A percentile compares a stretch with the other conserved stretches of the same genome.
These are phyloP conservation scores for Geranium incanum DNA, from an alignment of 441 rosid species.

Conservation along the genomic window DNA sequence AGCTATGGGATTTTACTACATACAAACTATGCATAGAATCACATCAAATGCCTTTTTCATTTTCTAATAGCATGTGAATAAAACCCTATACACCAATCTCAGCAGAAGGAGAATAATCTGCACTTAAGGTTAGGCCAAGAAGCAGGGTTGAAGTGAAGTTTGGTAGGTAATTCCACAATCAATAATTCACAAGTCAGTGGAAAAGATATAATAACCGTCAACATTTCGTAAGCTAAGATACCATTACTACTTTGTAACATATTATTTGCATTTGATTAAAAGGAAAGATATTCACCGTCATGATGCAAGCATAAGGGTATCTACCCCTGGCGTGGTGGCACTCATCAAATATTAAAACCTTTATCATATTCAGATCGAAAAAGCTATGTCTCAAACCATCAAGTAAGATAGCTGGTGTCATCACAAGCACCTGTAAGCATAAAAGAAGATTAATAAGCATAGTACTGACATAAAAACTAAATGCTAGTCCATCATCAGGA, in stretches of 20 bases:
- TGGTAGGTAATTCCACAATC: background rate
- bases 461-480: background rate
- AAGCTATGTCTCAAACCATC: slow-evolving; percentile 60
- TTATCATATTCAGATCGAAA: slow-evolving; percentile 50
- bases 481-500: background rate
- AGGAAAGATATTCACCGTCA: slow-evolving; percentile 48
- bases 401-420: slow-evolving; percentile 89
- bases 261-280: background rate
- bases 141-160: background rate
- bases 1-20: too few relatives aligned
- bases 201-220: background rate
- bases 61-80: background rate
- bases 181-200: background rate
- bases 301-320: slow-evolving; percentile 68
- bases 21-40: too few relatives aligned
- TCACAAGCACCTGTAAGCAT: slow-evolving; percentile 67
- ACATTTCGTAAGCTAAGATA: background rate
- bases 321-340: slow-evolving; percentile 80
- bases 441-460: slow-evolving; percentile 6
- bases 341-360: slow-evolving; percentile 82
- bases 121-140: background rate
- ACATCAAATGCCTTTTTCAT: too few relatives aligned
- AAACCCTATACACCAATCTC: background rate
- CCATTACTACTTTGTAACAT: background rate
- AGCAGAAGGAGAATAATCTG: background rate